These are phyloP conservation scores for Quercus glauca DNA, from an alignment of 306 rosid genomes.

Conservation along the genomic window DNA sequence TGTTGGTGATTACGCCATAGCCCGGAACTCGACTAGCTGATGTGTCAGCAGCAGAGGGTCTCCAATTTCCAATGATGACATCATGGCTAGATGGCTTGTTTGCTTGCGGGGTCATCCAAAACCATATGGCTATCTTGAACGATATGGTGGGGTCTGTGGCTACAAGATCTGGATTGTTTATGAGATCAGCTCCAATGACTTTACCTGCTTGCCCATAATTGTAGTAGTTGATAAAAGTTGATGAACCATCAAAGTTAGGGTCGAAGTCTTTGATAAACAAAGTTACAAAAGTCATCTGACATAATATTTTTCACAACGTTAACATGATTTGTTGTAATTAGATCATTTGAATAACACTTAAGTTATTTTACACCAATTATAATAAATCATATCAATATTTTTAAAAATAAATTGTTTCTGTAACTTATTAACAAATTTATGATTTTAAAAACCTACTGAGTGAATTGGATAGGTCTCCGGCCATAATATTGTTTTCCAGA, in stretches of 20 bases:
- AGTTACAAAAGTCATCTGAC: no score
- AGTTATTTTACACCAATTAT: no score
- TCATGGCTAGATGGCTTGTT: constrained; percentile 63
- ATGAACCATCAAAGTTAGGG: no score
- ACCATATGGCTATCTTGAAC: no score
- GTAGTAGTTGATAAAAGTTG: constrained; percentile 34
- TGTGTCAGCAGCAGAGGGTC: constrained; percentile 33
- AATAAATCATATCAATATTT: no score
- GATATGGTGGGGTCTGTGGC: no score
- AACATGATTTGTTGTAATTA: no score
- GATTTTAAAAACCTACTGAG: constrained; percentile 20
- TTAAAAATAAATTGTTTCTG: no score
- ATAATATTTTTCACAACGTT: not conserved
- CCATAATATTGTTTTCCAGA: constrained; percentile 48
- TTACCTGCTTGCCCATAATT: constrained; percentile 53
- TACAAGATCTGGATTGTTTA: no score
- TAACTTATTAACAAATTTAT: not conserved
- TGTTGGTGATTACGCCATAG: constrained; percentile 50
- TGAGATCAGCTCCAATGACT: constrained; percentile 36
- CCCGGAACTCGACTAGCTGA: constrained; percentile 44
- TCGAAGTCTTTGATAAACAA: not conserved
- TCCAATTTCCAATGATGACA: constrained; percentile 49
- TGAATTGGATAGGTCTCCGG: constrained; percentile 59
- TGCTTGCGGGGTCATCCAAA: not conserved
- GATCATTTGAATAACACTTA: no score